A percentile compares a stretch with the other conserved stretches of the same genome.
Conservation (phyloP, 495 filamentous ascomycete species). For the Penicillium arizonense region DNA sequence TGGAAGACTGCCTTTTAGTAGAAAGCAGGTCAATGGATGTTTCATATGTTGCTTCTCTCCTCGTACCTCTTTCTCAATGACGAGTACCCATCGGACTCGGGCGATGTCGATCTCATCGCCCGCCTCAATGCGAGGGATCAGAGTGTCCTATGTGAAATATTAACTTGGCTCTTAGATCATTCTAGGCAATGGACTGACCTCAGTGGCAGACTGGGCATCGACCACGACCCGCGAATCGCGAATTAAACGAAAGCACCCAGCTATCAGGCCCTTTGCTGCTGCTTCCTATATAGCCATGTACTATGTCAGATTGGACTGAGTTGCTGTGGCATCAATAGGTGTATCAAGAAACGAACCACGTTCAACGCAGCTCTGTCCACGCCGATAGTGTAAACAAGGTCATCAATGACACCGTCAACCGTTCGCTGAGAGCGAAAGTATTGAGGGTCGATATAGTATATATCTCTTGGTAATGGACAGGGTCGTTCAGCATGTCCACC, state of each 20-base stretch:
- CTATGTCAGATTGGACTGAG: not conserved
- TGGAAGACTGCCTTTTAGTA: constrained; percentile 75
- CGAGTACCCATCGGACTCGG: constrained; percentile 65
- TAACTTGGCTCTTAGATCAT: constrained; percentile 2
- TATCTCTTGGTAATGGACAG: constrained; percentile 57
- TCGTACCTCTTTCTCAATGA: constrained; percentile 88
- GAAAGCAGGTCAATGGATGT: not conserved
- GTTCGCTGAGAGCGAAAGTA: constrained; percentile 74
- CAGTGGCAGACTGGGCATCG: constrained; percentile 15
- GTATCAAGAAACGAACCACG: constrained; percentile 22
- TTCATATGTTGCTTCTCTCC: not conserved
- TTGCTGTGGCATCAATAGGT: not conserved
- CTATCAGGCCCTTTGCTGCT: constrained; percentile 71
- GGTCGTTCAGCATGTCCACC: not conserved
- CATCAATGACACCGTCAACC: constrained; percentile 79
- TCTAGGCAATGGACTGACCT: constrained; percentile 8
- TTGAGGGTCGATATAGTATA: constrained; percentile 84
- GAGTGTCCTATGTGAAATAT: constrained; percentile 49
- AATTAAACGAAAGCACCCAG: constrained; percentile 50
- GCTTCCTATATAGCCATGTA: constrained; percentile 31
- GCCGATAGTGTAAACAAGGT: constrained; percentile 70
- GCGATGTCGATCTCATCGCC: constrained; percentile 54
- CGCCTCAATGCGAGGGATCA: constrained; percentile 62
- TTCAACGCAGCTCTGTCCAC: constrained; percentile 37
- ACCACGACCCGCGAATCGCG: constrained; percentile 20